These are phyloP conservation scores for Raffaelea ambrosiae DNA, from an alignment of 2,329 filamentous ascomycete species.

Conservation along the genomic window DNA sequence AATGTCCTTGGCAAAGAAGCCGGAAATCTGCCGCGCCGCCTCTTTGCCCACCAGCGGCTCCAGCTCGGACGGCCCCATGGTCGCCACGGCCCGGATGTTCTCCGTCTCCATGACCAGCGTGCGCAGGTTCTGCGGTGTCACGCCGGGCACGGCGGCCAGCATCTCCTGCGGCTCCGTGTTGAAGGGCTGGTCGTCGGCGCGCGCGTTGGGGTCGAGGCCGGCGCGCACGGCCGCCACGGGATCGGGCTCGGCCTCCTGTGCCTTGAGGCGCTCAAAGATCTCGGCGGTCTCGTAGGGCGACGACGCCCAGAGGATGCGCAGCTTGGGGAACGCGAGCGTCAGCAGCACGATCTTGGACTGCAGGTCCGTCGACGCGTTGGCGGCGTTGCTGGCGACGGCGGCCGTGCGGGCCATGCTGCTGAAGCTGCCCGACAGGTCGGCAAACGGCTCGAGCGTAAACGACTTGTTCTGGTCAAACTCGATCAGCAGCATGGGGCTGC, in stretches of 20 bases:
- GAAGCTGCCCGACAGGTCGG: conserved; percentile 55
- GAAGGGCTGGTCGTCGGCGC: conserved; percentile 60
- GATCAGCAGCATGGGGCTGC: conserved; percentile 81
- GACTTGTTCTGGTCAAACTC: conserved; percentile 97
- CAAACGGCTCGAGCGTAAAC: conserved; percentile 82
- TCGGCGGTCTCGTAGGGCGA: conserved; percentile 94
- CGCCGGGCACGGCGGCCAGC: conserved; percentile 74
- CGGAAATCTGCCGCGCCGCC: conserved; percentile 64
- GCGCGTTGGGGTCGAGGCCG: conserved; percentile 60
- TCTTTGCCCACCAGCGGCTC: conserved; percentile 68
- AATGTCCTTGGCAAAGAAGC: conserved; percentile 67
- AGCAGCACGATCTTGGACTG: conserved; percentile 89
- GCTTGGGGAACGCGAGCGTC: conserved; percentile 80
- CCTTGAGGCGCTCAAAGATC: conserved; percentile 91
- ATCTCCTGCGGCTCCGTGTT: conserved; percentile 86
- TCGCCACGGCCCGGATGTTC: conserved; percentile 74
- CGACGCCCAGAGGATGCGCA: conserved; percentile 89
- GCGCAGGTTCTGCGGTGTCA: conserved; percentile 70
- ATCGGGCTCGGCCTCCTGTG: conserved; percentile 82
- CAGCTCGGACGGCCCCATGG: conserved; percentile 70
- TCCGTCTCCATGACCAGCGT: conserved; percentile 64
- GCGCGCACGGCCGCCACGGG: conserved; percentile 78
- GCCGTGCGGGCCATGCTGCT: conserved; percentile 28
- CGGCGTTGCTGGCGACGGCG: conserved; percentile 44
- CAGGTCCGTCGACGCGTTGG: conserved; percentile 57